Conservation (phyloP, 1,284 basidiomycete genomes). For the Salmacisia buchloeana region DNA sequence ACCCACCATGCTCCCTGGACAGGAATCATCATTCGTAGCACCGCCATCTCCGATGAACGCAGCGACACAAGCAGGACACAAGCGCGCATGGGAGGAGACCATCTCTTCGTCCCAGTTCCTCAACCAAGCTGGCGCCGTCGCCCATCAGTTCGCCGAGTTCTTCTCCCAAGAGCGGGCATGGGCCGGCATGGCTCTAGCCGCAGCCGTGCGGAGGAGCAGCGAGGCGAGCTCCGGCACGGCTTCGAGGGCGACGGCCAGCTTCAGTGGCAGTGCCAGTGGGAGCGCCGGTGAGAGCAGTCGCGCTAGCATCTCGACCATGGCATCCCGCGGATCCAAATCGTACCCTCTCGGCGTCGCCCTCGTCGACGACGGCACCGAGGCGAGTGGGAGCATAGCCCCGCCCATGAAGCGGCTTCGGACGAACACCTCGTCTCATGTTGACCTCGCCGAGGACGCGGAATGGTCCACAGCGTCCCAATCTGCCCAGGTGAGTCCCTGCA, state of each 20-base stretch:
- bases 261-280: no score
- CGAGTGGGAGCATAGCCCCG: no score
- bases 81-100: conserved; percentile 1
- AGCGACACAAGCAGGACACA: not conserved
- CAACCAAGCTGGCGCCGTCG: conserved; percentile 1
- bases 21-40: no score
- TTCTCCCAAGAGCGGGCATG: conserved; percentile 2
- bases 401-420: not conserved
- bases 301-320: not conserved
- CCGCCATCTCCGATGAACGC: no score
- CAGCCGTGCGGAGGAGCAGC: not conserved
- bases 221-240: not conserved
- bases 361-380: no score
- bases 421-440: not conserved
- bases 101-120: not conserved
- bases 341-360: no score
- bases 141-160: not conserved
- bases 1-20: no score
- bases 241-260: not conserved
- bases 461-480: no score
- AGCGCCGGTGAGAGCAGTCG: not conserved
- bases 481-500: no score
- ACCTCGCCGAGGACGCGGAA: no score
- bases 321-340: not conserved
- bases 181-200: not conserved